Base-by-base conservation (phyloP, 495 filamentous ascomycete species). In the Pseudomonodictys pantanalensis region DNA sequence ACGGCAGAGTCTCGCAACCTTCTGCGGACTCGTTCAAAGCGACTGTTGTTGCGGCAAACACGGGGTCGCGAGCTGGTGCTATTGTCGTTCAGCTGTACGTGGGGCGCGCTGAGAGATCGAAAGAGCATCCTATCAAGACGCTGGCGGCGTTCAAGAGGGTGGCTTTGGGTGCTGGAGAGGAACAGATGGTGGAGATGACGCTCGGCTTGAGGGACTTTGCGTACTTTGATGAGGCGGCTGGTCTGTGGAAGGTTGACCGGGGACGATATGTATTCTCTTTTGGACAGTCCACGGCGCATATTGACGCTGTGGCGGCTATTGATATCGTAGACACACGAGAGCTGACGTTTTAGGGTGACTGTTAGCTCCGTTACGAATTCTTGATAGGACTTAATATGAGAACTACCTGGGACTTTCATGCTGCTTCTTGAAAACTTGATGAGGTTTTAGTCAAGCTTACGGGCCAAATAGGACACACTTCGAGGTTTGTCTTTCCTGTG, bases 1-100 rank as follows among this genome's bases (percentile, higher is more conserved):
- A 43, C n/a, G 7, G 2, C 7, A 32, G 25, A 15, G 23, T 56
- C 23, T 1, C 22, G 8, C 51, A 54, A 49, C 32, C 17, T 9
- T 4, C 30, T 25, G 8, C 41, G 15, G 52, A 35, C 3, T 30
- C 12, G 10, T 54, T 66, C 24, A 50, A 52, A 17, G 18, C 47
- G 1, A 48, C 18, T 12, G 26, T 62, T 15, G 48, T 12, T 12
- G 63, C 56, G 11, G 20, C 26, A 11, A 66, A 66, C 42, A 57
- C 42, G 3, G 63, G 63, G 9, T 3, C 28, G 3, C 22, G 20
- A 25, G 23, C 53, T 18, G 63, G 63, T n/a, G 50, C 63, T 2
- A 52, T 45, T 25, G 58, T 66, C 10, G 51, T 62, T 11, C 63
- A 66, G 28, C 22, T 66, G 0, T 66, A 66, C 45, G 44, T 66